Conservation (phyloP, 306 rosid genomes). For the Ormosia emarginata region DNA sequence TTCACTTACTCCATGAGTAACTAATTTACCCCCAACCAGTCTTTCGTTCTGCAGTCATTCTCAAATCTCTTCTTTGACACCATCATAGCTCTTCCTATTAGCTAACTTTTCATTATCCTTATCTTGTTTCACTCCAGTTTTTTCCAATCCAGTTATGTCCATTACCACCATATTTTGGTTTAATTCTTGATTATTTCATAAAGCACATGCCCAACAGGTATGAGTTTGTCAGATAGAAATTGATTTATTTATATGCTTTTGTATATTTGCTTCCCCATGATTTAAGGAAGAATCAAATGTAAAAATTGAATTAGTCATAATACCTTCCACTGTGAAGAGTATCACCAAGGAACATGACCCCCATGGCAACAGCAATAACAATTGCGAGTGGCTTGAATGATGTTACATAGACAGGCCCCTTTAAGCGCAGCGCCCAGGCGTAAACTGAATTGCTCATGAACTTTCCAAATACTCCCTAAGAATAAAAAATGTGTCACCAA, state of each 20-base stretch:
- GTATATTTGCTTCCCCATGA: background rate
- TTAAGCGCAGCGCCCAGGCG: conserved; percentile 63
- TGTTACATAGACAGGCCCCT: conserved; percentile 69
- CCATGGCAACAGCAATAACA: conserved; percentile 75
- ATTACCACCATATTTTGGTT: background rate
- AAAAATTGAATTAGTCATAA: background rate
- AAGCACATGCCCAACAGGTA: background rate
- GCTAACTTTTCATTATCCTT: background rate
- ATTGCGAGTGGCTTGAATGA: conserved; percentile 88
- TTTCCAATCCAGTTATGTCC: background rate
- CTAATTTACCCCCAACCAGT: background rate
- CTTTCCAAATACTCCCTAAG: conserved; percentile 74
- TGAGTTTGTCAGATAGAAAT: background rate
- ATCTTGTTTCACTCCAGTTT: background rate
- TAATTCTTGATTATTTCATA: background rate
- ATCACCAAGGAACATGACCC: conserved; percentile 69
- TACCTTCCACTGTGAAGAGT: conserved; percentile 85
- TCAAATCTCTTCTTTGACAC: background rate
- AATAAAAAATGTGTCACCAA: background rate
- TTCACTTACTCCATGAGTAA: background rate
- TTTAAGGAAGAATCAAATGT: background rate
- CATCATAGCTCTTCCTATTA: background rate
- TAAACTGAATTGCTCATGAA: conserved; percentile 58
- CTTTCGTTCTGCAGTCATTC: background rate
- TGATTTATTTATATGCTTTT: background rate